Evolutionary conservation across 2,329 filamentous ascomycete species (phyloP).

Genomic region (Cercospora sp.): DNA sequence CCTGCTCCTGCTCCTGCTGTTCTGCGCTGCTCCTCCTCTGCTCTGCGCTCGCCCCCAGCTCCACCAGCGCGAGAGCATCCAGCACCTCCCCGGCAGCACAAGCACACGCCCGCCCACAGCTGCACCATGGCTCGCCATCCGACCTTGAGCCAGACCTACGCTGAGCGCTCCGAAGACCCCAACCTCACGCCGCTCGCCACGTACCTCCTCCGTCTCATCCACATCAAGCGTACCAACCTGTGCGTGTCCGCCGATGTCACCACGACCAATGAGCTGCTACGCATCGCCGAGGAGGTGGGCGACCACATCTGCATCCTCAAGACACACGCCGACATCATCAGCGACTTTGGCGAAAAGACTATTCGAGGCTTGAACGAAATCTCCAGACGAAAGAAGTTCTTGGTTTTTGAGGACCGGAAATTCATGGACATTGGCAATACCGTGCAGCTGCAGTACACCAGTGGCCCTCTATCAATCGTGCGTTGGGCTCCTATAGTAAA

Average conservation of each 20-base stretch:
- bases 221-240: conserved; percentile 54
- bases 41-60: not conserved
- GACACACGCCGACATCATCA: conserved; percentile 63
- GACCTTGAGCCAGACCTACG: conserved; percentile 48
- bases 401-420: conserved; percentile 58
- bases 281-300: conserved; percentile 59
- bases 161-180: conserved; percentile 47
- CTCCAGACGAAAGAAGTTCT: conserved; percentile 51
- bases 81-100: not conserved
- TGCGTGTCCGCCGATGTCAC: conserved; percentile 60
- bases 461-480: conserved; percentile 53
- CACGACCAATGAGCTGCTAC: conserved; percentile 57
- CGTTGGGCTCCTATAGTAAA: conserved; percentile 57
- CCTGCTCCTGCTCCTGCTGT: not conserved
- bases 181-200: conserved; percentile 49
- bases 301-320: conserved; percentile 63
- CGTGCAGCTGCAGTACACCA: conserved; percentile 57
- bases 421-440: conserved; percentile 59
- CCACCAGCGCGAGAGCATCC: not conserved
- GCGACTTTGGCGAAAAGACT: conserved; percentile 61
- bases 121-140: conserved; percentile 38
- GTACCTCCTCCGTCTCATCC: conserved; percentile 52
- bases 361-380: conserved; percentile 52
- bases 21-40: not conserved
- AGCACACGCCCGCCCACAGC: not conserved